Conservation (phyloP, 495 filamentous ascomycete species). For the Aspergillus diversus region DNA sequence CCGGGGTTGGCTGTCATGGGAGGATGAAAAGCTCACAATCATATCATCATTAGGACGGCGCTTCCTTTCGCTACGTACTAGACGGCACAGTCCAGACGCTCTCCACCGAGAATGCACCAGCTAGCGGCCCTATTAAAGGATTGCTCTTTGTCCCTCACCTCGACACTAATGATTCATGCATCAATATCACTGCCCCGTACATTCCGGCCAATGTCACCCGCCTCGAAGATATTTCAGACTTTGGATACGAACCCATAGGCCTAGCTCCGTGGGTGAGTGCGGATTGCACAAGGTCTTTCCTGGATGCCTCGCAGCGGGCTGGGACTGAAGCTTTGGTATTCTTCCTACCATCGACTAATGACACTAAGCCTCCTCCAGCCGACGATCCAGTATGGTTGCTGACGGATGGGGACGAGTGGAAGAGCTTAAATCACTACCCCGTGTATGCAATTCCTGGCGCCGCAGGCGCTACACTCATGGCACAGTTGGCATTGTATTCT, state of each 20-base stretch:
- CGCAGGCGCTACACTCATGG: conserved; percentile 68
- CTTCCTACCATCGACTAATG: conserved; percentile 63
- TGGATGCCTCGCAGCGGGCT: conserved; percentile 61
- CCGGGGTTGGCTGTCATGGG: not conserved
- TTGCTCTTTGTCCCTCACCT: conserved; percentile 84
- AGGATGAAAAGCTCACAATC: conserved; percentile 11
- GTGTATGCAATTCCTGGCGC: conserved; percentile 80
- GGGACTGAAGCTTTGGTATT: conserved; percentile 72
- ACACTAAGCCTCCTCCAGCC: conserved; percentile 62
- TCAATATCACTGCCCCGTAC: conserved; percentile 54
- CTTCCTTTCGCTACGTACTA: conserved; percentile 66
- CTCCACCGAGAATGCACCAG: conserved; percentile 59
- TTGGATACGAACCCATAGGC: conserved; percentile 64
- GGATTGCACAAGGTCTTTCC: conserved; percentile 69
- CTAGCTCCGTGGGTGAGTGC: conserved; percentile 86
- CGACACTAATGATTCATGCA: conserved; percentile 57
- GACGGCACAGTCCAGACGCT: conserved; percentile 69
- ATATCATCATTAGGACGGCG: conserved; percentile 50
- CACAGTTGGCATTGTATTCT: conserved; percentile 74
- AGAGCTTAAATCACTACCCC: conserved; percentile 64
- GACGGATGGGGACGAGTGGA: conserved; percentile 67
- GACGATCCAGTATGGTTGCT: conserved; percentile 67
- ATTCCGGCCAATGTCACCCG: conserved; percentile 78
- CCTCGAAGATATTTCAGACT: conserved; percentile 62
- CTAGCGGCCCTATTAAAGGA: conserved; percentile 64